phyloP scores from a whole-genome alignment of 371 early-diverging fungal genomes.

The Blakeslea trispora region DNA sequence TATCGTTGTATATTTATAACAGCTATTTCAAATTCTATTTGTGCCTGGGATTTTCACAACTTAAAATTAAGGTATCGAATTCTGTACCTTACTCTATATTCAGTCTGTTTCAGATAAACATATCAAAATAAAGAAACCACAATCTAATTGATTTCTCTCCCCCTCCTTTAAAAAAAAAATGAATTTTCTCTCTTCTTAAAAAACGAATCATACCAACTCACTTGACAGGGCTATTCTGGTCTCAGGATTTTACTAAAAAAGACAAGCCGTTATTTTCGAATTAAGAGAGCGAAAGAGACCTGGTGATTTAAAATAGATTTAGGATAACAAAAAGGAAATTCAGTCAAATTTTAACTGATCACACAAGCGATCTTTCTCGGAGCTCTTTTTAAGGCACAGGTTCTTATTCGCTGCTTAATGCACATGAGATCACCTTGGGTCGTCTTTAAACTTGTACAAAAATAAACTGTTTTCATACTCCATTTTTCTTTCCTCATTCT shows the following conservation, averaged over 20 bases:
- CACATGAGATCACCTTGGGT: slow-evolving; percentile 9
- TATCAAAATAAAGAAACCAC: too few relatives aligned
- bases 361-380: slow-evolving; percentile 18
- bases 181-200: too few relatives aligned
- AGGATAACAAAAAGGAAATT: background rate
- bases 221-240: too few relatives aligned
- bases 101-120: too few relatives aligned
- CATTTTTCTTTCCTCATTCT: background rate
- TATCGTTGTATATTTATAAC: background rate
- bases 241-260: too few relatives aligned
- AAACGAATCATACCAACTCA: too few relatives aligned
- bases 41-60: background rate
- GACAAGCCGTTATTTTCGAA: too few relatives aligned
- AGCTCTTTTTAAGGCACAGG: slow-evolving; percentile 6
- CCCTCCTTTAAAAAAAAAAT: too few relatives aligned
- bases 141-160: too few relatives aligned
- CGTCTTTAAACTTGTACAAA: background rate
- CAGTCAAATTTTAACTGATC: background rate
- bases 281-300: background rate
- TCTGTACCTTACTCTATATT: too few relatives aligned
- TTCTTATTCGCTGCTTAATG: too few relatives aligned
- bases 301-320: slow-evolving; percentile 5
- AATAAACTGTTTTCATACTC: background rate
- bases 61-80: background rate
- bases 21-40: background rate